Evolutionary conservation across 176 grass and related monocot species (phyloP).

Genomic region (Thinopyrum elongatum): DNA sequence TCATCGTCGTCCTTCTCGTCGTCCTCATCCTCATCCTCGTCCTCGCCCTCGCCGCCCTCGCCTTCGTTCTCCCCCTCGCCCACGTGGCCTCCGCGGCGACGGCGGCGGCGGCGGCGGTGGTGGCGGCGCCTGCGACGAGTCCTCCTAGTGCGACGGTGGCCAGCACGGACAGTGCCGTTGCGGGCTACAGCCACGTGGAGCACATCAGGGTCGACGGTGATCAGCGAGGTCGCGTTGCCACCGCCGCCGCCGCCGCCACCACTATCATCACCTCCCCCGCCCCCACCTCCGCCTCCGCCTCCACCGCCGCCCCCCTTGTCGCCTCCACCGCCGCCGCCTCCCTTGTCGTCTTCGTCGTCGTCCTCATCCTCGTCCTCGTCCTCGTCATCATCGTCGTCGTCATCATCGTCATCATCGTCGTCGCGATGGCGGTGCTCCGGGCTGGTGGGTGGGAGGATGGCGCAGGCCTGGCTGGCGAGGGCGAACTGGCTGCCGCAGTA

Average conservation of each 20-base stretch:
- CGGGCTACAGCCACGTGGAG: not conserved
- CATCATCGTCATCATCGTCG: slow-evolving; percentile 1
- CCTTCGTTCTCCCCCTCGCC: not conserved
- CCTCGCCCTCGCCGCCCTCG: not conserved
- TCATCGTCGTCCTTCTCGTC: not conserved
- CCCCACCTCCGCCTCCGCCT: not conserved
- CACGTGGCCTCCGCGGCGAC: not conserved
- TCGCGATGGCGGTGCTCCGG: slow-evolving; percentile 8
- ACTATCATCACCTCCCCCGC: not conserved
- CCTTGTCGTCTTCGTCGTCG: not conserved
- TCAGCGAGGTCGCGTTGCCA: not conserved
- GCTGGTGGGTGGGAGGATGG: slow-evolving; percentile 43
- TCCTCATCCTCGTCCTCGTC: not conserved
- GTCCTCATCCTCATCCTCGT: not conserved
- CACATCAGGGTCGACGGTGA: slow-evolving; percentile 22
- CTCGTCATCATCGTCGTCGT: not conserved
- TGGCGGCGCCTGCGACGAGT: not conserved
- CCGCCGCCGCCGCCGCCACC: not conserved
- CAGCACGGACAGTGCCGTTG: not conserved
- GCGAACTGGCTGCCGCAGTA: slow-evolving; percentile 79
- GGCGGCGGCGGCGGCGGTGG: not conserved
- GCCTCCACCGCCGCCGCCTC: not conserved
- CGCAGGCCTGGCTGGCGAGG: slow-evolving; percentile 73
- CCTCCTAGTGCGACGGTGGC: not conserved
- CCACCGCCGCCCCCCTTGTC: not conserved